Conservation (phyloP, 1,284 basidiomycete genomes). For the Exobasidium cylindrosporum region DNA sequence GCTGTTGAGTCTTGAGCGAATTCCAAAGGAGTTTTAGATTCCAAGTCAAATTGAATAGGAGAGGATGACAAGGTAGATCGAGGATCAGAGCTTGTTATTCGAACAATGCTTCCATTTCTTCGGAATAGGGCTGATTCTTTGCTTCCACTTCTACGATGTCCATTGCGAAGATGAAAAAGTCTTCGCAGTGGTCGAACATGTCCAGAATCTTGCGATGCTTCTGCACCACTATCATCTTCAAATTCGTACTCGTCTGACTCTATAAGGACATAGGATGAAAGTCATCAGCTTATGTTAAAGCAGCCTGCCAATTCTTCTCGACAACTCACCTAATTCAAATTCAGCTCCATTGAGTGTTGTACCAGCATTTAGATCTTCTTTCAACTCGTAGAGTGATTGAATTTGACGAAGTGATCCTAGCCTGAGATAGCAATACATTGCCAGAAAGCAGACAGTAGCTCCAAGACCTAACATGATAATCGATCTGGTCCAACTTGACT, state of each 20-base stretch:
- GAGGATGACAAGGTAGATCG: conserved; percentile 32
- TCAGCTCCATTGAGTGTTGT: neutral
- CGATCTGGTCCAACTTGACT: neutral
- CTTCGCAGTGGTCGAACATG: neutral
- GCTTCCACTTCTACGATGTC: neutral
- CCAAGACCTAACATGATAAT: neutral
- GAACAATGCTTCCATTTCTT: conserved; percentile 4
- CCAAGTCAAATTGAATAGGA: conserved; percentile 42
- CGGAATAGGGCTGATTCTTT: neutral
- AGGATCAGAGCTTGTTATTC: conserved; percentile 45
- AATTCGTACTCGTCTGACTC: neutral
- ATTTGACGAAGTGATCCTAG: neutral
- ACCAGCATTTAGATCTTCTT: neutral
- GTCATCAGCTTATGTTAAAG: no score
- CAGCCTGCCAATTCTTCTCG: no score
- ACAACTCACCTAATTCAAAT: neutral
- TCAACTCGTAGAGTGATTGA: neutral
- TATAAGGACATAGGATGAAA: no score
- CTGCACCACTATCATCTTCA: neutral
- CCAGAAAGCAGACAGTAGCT: neutral
- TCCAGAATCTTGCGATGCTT: neutral
- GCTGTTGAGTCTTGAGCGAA: neutral
- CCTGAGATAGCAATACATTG: neutral
- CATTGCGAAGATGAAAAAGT: neutral
- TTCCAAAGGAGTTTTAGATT: neutral